Percentiles rank a stretch among this genome's conserved stretches.
These are phyloP conservation scores for Pythium aristosporum DNA, from an alignment of 352 stramenopile species.

Conservation along the genomic window DNA sequence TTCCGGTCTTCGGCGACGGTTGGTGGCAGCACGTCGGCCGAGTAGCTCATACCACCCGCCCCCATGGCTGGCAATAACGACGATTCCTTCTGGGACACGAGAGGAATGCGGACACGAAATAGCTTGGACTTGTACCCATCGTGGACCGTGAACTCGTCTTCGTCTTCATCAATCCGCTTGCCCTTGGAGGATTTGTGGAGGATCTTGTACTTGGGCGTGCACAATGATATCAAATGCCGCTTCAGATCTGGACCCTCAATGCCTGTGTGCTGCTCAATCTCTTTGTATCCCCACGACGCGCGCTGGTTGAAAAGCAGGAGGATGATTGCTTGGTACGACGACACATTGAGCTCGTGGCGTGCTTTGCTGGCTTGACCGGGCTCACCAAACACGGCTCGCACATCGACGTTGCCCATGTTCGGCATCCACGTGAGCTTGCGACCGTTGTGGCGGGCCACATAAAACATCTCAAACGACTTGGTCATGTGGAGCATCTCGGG, in stretches of 20 bases:
- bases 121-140: constrained; percentile 94
- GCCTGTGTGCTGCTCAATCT: constrained; percentile 88
- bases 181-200: constrained; percentile 97
- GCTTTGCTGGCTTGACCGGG: constrained; percentile 49
- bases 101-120: constrained; percentile 77
- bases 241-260: constrained; percentile 90
- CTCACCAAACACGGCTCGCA: constrained; percentile 89
- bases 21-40: constrained; percentile 76
- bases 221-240: constrained; percentile 97
- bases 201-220: constrained; percentile 97
- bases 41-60: constrained; percentile 36
- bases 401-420: constrained; percentile 91
- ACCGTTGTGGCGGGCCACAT: constrained; percentile 93
- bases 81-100: constrained; percentile 84
- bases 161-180: constrained; percentile 94
- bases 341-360: constrained; percentile 95
- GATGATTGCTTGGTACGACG: constrained; percentile 98
- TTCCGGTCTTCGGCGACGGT: constrained; percentile 96
- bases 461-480: constrained; percentile 93
- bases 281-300: constrained; percentile 73
- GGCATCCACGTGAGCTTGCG: constrained; percentile 96
- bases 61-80: constrained; percentile 44
- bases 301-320: constrained; percentile 96
- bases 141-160: constrained; percentile 95
- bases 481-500: constrained; percentile 72